A percentile compares a stretch with the other conserved stretches of the same genome.
Evolutionary conservation across 106 monocot species (phyloP).

Genomic region (Phalaenopsis equestris): DNA sequence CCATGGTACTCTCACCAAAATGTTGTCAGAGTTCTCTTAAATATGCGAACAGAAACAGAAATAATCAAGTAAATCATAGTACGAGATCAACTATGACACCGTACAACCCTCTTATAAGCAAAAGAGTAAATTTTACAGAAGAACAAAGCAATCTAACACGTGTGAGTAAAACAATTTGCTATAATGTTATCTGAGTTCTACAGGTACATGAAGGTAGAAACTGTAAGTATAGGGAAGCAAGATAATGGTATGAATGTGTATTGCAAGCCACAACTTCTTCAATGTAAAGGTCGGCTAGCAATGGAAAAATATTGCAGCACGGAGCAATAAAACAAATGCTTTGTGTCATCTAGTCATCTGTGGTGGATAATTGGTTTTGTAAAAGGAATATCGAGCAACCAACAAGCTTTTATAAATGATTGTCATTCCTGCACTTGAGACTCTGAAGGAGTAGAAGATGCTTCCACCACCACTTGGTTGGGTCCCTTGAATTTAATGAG

Average conservation of each 20-base stretch:
- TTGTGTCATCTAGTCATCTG: neutral
- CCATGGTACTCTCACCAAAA: neutral
- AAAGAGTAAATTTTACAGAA: no score
- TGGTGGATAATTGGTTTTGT: neutral
- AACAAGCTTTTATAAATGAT: neutral
- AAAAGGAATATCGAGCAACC: neutral
- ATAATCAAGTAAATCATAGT: neutral
- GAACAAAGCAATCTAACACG: neutral
- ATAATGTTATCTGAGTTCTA: neutral
- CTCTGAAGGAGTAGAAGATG: neutral
- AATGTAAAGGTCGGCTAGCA: neutral
- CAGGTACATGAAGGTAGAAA: neutral
- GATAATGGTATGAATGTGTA: neutral
- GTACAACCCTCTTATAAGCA: neutral
- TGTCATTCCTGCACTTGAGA: neutral
- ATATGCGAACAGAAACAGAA: neutral
- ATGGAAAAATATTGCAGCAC: neutral
- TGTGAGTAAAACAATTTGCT: neutral
- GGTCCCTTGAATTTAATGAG: slow-evolving; percentile 33
- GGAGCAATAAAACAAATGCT: neutral
- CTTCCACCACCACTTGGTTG: slow-evolving; percentile 15
- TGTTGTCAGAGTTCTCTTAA: neutral
- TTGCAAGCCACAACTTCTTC: neutral
- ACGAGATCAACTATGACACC: neutral
- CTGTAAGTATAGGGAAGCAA: no score